phyloP scores from a whole-genome alignment of 2,329 filamentous ascomycete genomes.

The Phyllosticta citrichinensis region DNA sequence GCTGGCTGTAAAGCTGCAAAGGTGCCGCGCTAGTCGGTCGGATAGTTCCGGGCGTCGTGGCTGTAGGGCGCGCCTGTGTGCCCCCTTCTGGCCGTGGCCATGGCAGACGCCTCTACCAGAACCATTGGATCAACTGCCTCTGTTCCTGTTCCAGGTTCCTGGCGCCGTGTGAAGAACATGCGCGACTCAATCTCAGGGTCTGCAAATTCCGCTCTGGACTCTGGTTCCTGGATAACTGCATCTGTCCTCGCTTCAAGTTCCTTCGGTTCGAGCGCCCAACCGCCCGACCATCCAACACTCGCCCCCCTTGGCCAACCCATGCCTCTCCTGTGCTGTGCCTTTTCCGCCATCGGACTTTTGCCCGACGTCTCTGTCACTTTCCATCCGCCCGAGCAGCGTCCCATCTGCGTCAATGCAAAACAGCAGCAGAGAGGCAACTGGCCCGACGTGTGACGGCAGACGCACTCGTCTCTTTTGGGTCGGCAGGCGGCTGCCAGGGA shows the following conservation, averaged over 20 bases:
- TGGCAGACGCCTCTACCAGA: not conserved
- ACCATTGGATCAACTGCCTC: no score
- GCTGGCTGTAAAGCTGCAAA: not conserved
- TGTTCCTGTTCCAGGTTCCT: not conserved
- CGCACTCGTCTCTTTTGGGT: not conserved
- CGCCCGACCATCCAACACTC: not conserved
- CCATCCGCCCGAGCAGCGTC: not conserved
- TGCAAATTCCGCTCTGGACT: not conserved
- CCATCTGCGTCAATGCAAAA: not conserved
- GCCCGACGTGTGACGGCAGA: not conserved
- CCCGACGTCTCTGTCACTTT: not conserved
- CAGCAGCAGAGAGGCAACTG: no score
- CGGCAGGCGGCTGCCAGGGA: not conserved
- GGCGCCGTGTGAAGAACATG: not conserved
- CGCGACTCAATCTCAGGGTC: not conserved
- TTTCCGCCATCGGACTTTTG: not conserved
- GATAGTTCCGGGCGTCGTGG: not conserved
- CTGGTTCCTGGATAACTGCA: not conserved
- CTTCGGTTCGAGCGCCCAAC: not conserved
- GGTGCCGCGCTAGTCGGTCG: not conserved
- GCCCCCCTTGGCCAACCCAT: not conserved
- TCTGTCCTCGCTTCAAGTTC: not conserved
- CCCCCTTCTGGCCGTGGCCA: not conserved
- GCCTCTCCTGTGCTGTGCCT: not conserved
- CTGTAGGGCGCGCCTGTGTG: not conserved